Evolutionary conservation across 192 early-diverging fungal genomes (phyloP).

Genomic region (Dissophora ornata): DNA sequence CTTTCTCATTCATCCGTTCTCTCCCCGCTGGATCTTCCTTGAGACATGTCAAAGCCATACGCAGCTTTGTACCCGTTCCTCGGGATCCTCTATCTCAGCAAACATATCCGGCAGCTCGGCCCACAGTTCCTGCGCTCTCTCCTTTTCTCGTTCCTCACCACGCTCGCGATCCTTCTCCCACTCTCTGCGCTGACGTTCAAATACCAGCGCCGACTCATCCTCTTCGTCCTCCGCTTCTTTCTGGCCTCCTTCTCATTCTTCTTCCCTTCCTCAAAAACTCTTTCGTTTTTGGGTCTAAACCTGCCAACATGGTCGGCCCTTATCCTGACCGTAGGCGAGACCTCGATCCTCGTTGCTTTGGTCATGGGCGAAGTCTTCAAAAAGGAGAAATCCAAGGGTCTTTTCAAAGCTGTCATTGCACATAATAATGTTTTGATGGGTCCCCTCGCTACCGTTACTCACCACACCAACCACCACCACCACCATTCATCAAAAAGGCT

Average conservation of each 20-base stretch:
- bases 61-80: slow-evolving; percentile 20
- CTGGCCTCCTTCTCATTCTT: slow-evolving; percentile 6
- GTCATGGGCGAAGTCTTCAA: slow-evolving; percentile 42
- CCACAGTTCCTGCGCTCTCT: slow-evolving; percentile 29
- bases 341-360: slow-evolving; percentile 26
- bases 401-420: slow-evolving; percentile 22
- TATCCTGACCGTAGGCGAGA: slow-evolving; percentile 34
- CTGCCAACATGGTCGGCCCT: slow-evolving; percentile 30
- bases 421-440: slow-evolving; percentile 12
- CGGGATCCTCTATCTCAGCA: slow-evolving; percentile 23
- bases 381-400: slow-evolving; percentile 20
- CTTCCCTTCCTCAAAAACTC: not conserved
- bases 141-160: slow-evolving; percentile 20
- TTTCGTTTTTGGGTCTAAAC: slow-evolving; percentile 16
- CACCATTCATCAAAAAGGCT: not conserved
- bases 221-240: slow-evolving; percentile 13
- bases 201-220: slow-evolving; percentile 24
- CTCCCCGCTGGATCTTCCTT: not conserved
- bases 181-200: slow-evolving; percentile 36
- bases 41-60: not conserved
- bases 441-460: slow-evolving; percentile 21
- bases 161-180: slow-evolving; percentile 32
- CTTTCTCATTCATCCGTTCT: not conserved
- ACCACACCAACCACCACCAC: not conserved
- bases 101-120: slow-evolving; percentile 22